These are phyloP conservation scores for Golovinomyces cichoracearum DNA, from an alignment of 2,329 filamentous ascomycete genomes.

Conservation along the genomic window DNA sequence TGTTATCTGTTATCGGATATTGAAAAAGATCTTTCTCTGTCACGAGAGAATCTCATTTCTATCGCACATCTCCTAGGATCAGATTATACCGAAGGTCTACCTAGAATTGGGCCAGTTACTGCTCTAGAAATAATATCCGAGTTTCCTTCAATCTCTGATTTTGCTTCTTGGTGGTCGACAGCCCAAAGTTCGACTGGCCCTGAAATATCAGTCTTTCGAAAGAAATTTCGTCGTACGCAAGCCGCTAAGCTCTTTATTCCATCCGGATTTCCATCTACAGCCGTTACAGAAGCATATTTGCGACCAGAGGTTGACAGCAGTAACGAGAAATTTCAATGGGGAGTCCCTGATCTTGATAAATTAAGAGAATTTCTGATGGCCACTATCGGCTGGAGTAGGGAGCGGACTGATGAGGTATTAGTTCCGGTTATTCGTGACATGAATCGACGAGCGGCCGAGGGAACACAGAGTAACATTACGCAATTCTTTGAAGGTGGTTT, in stretches of 20 bases:
- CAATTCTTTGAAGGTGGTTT: constrained; percentile 57
- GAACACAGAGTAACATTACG: constrained; percentile 93
- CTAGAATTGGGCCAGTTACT: constrained; percentile 77
- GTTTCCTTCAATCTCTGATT: constrained; percentile 38
- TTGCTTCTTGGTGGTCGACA: constrained; percentile 65
- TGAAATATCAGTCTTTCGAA: constrained; percentile 40
- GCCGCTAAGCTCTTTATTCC: constrained; percentile 69
- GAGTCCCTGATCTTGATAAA: constrained; percentile 72
- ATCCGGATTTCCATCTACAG: constrained; percentile 46
- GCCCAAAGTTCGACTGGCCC: constrained; percentile 36
- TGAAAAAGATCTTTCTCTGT: constrained; percentile 68
- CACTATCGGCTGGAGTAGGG: constrained; percentile 78
- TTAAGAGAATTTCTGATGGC: constrained; percentile 64
- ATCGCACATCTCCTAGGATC: constrained; percentile 77
- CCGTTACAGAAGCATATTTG: constrained; percentile 63
- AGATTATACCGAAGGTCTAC: constrained; percentile 82
- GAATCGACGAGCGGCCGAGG: constrained; percentile 67
- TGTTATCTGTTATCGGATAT: constrained; percentile 71
- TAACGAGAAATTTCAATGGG: constrained; percentile 71
- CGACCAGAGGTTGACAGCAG: constrained; percentile 62
- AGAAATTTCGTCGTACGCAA: constrained; percentile 62
- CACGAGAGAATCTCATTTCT: constrained; percentile 64
- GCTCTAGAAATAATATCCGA: constrained; percentile 86
- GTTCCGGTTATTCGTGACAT: constrained; percentile 90
- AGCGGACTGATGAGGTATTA: constrained; percentile 81